Conservation (phyloP, 768 basidiomycete species). For the Leccinellum rugosiceps region DNA sequence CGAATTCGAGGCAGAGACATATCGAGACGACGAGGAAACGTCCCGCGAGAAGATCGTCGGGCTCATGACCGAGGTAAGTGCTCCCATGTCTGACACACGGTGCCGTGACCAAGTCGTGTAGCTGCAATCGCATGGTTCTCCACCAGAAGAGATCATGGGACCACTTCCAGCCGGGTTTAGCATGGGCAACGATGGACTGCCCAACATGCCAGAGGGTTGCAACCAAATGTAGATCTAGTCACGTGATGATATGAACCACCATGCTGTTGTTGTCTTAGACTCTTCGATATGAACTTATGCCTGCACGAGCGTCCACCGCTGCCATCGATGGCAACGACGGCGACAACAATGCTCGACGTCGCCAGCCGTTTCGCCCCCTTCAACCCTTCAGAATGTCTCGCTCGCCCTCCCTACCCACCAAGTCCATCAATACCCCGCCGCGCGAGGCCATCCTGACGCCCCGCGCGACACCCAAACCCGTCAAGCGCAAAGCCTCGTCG, state of each 20-base stretch:
- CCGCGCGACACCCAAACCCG: slow-evolving; percentile 35
- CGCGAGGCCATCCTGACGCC: slow-evolving; percentile 50
- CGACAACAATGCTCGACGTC: slow-evolving; percentile 3
- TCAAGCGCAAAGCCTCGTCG: slow-evolving; percentile 34
- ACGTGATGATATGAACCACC: slow-evolving; percentile 7
- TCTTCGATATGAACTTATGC: slow-evolving; percentile 20
- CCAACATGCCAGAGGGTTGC: slow-evolving; percentile 37
- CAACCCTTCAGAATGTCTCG: slow-evolving; percentile 6
- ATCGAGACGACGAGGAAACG: slow-evolving; percentile 52
- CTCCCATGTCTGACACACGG: not conserved
- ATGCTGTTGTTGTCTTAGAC: slow-evolving; percentile 4
- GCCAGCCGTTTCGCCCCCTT: slow-evolving; percentile 20
- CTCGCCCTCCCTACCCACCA: slow-evolving; percentile 47
- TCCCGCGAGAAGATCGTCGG: slow-evolving; percentile 50
- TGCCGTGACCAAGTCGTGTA: slow-evolving; percentile 2
- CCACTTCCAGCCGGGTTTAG: slow-evolving; percentile 69
- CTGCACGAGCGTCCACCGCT: slow-evolving; percentile 9
- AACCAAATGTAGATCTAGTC: slow-evolving; percentile 9
- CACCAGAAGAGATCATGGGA: slow-evolving; percentile 82
- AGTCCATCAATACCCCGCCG: slow-evolving; percentile 51
- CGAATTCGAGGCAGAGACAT: slow-evolving; percentile 61
- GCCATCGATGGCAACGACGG: not conserved
- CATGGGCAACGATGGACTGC: slow-evolving; percentile 53
- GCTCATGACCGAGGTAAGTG: slow-evolving; percentile 70
- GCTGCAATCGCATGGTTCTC: slow-evolving; percentile 73